Percentiles rank a stretch among this genome's conserved stretches.
These are phyloP conservation scores for Leccinum fallax DNA, from an alignment of 1,284 basidiomycete species.

Conservation along the genomic window DNA sequence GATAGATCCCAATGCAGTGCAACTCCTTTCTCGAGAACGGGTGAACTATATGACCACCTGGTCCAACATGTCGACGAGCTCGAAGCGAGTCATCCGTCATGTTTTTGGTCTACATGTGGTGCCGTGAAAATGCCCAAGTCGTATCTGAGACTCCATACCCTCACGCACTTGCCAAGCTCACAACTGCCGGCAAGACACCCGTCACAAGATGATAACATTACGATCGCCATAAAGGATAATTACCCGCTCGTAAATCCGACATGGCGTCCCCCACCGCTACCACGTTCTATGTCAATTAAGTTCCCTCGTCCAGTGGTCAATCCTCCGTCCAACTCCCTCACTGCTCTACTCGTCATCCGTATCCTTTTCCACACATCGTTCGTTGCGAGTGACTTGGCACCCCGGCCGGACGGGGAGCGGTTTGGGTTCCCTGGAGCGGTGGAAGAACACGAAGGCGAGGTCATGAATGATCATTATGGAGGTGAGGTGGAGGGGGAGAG, in stretches of 20 bases:
- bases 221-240: slow-evolving; percentile 54
- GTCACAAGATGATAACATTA: slow-evolving; percentile 68
- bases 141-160: slow-evolving; percentile 60
- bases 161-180: slow-evolving; percentile 69
- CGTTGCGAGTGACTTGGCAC: slow-evolving; percentile 67
- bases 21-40: slow-evolving; percentile 48
- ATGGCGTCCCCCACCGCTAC: slow-evolving; percentile 61
- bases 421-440: slow-evolving; percentile 80
- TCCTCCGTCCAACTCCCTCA: slow-evolving; percentile 71
- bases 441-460: slow-evolving; percentile 62
- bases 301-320: slow-evolving; percentile 60
- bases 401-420: slow-evolving; percentile 73
- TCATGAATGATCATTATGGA: slow-evolving; percentile 31
- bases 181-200: slow-evolving; percentile 57
- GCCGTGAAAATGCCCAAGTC: slow-evolving; percentile 51
- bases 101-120: slow-evolving; percentile 68
- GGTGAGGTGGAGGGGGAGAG: slow-evolving; percentile 40
- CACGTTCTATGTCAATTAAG: slow-evolving; percentile 56
- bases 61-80: slow-evolving; percentile 53
- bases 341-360: slow-evolving; percentile 73
- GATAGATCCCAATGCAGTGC: slow-evolving; percentile 55
- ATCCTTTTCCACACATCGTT: slow-evolving; percentile 76
- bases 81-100: slow-evolving; percentile 50
- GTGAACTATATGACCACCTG: slow-evolving; percentile 70
- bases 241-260: slow-evolving; percentile 66